Evolutionary conservation across 192 early-diverging fungal species (phyloP).

Genomic region (Dimargaris verticillata): DNA sequence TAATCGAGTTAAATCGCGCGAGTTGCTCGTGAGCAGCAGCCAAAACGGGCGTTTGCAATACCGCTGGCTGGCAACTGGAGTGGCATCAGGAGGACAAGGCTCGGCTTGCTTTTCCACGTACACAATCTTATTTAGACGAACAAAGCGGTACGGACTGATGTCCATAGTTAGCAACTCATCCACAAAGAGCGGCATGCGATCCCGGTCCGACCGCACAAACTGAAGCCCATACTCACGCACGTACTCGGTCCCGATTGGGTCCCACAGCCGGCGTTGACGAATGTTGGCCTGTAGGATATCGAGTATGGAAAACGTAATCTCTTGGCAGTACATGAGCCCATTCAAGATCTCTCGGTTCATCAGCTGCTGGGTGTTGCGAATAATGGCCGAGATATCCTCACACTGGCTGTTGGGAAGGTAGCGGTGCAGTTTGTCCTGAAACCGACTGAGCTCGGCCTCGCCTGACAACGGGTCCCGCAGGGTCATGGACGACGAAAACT

Average conservation of each 20-base stretch:
- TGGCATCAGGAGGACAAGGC: background rate
- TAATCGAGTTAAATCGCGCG: background rate
- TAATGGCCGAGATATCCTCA: background rate
- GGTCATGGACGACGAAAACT: background rate
- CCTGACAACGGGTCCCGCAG: slow-evolving; percentile 2
- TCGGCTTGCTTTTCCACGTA: slow-evolving; percentile 3
- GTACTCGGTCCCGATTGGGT: slow-evolving; percentile 8
- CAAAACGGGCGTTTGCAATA: background rate
- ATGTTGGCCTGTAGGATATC: background rate
- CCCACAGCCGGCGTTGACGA: slow-evolving; percentile 4
- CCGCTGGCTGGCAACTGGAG: background rate
- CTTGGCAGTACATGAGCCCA: background rate
- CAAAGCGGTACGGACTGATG: slow-evolving; percentile 7
- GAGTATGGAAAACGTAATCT: slow-evolving; percentile 3
- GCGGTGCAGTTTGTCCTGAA: background rate
- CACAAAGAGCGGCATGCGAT: slow-evolving; percentile 8
- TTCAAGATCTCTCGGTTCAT: slow-evolving; percentile 6
- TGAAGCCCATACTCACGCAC: slow-evolving; percentile 10
- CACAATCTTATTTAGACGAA: background rate
- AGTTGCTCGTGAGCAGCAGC: slow-evolving; percentile 4
- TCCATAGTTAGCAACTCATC: background rate
- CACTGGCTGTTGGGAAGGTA: slow-evolving; percentile 1
- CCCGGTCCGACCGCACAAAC: slow-evolving; percentile 3
- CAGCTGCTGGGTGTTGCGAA: slow-evolving; percentile 6
- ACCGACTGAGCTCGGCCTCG: background rate